Conservation (phyloP, 352 stramenopile species). For the Phytophthora sansomeana region DNA sequence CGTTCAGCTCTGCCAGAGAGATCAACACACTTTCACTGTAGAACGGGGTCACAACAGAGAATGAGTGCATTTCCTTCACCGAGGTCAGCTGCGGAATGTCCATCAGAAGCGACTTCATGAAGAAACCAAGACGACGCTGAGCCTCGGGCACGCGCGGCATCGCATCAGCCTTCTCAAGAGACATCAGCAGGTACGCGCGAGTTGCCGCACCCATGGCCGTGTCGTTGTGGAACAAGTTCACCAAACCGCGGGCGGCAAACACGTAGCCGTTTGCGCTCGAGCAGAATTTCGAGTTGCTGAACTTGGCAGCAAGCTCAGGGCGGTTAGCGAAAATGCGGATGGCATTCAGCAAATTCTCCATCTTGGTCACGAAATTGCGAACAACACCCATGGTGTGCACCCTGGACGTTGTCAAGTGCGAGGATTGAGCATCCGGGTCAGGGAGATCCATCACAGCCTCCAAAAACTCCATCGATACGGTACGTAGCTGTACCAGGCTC, state of each 20-base stretch:
- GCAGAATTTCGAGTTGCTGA: conserved; percentile 80
- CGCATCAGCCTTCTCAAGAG: conserved; percentile 68
- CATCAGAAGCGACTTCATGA: conserved; percentile 85
- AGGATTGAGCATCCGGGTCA: conserved; percentile 61
- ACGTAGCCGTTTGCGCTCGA: conserved; percentile 82
- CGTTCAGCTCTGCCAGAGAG: conserved; percentile 70
- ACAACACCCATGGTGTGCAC: conserved; percentile 81
- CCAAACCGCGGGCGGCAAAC: conserved; percentile 72
- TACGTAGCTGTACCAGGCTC: conserved; percentile 57
- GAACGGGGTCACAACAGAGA: conserved; percentile 83
- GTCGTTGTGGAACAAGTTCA: conserved; percentile 83
- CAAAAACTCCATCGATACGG: conserved; percentile 75
- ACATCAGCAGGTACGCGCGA: conserved; percentile 75
- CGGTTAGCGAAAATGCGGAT: conserved; percentile 62
- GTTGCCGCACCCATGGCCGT: conserved; percentile 82
- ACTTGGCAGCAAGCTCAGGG: conserved; percentile 67
- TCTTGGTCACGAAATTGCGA: conserved; percentile 80
- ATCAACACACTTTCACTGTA: conserved; percentile 80
- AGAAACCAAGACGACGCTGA: conserved; percentile 80
- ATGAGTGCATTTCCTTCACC: conserved; percentile 86
- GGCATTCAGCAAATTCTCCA: conserved; percentile 71
- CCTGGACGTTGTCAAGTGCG: conserved; percentile 55
- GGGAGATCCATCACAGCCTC: conserved; percentile 80
- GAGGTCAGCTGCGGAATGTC: conserved; percentile 75
- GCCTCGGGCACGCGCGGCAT: conserved; percentile 79